A percentile compares a stretch with the other conserved stretches of the same genome.
phyloP scores from a whole-genome alignment of 768 basidiomycete species.

The Suillus decipiens region DNA sequence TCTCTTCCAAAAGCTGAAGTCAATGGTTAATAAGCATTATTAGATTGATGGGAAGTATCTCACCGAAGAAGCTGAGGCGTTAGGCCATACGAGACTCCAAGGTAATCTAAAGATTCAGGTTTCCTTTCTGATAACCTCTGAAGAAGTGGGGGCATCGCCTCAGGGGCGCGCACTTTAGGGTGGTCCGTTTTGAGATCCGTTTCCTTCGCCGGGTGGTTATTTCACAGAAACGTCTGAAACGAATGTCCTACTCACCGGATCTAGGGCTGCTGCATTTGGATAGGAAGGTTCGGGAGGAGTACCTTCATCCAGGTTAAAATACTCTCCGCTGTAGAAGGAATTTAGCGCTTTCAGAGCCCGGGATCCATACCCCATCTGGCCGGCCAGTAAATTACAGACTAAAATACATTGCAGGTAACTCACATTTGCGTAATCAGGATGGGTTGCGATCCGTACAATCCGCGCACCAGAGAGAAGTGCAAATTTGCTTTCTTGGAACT shows the following conservation, averaged over 20 bases:
- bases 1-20: constrained; percentile 90
- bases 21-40: neutral
- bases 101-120: constrained; percentile 89
- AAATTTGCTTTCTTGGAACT: constrained; percentile 96
- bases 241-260: constrained; percentile 37
- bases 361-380: constrained; percentile 95
- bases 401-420: constrained; percentile 29
- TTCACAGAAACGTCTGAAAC: no score
- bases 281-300: constrained; percentile 54
- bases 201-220: constrained; percentile 31
- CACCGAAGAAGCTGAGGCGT: constrained; percentile 82
- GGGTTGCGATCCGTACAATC: constrained; percentile 90
- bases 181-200: constrained; percentile 74
- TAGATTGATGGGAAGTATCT: constrained; percentile 16
- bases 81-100: constrained; percentile 95
- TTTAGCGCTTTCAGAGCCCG: constrained; percentile 86
- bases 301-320: constrained; percentile 82
- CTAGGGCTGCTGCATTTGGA: constrained; percentile 55
- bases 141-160: constrained; percentile 89
- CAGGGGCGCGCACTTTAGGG: constrained; percentile 67
- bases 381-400: constrained; percentile 11
- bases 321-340: constrained; percentile 91
- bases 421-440: constrained; percentile 92
- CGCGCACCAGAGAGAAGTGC: constrained; percentile 89
- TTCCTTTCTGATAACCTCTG: constrained; percentile 87